Base-by-base conservation (phyloP, 768 basidiomycete genomes). In the Trametes maxima region DNA sequence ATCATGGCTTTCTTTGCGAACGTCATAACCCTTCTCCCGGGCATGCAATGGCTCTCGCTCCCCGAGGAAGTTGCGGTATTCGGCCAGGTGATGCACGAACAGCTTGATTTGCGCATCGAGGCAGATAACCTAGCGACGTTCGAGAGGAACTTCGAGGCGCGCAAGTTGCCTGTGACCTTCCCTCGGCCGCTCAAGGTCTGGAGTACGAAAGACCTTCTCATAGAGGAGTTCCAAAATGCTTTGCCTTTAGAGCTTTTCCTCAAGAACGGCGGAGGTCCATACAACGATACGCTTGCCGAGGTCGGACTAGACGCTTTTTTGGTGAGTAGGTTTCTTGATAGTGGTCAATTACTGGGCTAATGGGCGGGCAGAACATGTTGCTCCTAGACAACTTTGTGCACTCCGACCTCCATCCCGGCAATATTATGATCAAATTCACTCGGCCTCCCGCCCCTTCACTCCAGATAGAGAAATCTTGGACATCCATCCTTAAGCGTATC, bases 361-460 rank as follows among this genome's bases (percentile, higher is more conserved):
- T 7, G 64, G 37, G 19, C 8, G 33, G 37, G 17, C 68, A 98
- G 94, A 94, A 98, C 76, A 99, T 99, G 97, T 85, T 99, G 19
- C 79, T 99, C 1, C 79, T 99, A 46, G 97, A 99, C 75, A 98
- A 99, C 74, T 99, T 97, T 74, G 94, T 96, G 11, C 97, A 98
- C 72, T 82, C 91, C 3, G 92, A 94, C 70, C 83, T 94, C 21
- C 92, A 93, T 72, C 90, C 92, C 2, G 96, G 96, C 33, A 98
- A 98, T 73, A 95, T 98, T 75, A 92, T 97, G 88, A 86, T 99
- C 78, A 97, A 96, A 72, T 98, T 98, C 78, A 89, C 86, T 70
- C 92, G 91, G 72, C 94, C 0, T 84, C 89, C 10, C 82, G 85
- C 0, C 89, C 92, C 0, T 75, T 78, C 45, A 79, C 74, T 93